Percentiles rank a stretch among this genome's conserved stretches.
These are phyloP conservation scores for Eucalyptus marginata DNA, from an alignment of 345 rosid genomes.

Conservation along the genomic window DNA sequence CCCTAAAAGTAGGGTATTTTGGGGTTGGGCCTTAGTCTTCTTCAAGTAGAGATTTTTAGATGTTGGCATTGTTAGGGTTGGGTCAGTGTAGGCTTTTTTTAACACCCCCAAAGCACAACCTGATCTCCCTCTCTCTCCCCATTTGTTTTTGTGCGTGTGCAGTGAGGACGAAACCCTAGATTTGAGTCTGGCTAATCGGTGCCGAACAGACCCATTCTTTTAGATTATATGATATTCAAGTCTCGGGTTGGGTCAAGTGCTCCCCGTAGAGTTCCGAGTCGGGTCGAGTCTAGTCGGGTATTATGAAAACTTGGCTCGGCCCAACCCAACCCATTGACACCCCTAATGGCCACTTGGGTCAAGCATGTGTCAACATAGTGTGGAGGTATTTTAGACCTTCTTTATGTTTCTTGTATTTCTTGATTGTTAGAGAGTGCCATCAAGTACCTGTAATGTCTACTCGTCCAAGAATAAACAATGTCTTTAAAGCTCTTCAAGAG, in stretches of 20 bases:
- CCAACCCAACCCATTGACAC: too few relatives aligned
- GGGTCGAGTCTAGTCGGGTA: rapidly evolving
- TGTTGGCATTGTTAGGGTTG: too few relatives aligned
- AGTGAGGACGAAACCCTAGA: too few relatives aligned
- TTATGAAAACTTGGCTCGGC: too few relatives aligned
- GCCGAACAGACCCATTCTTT: rapidly evolving
- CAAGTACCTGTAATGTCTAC: background rate
- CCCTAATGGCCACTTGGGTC: background rate
- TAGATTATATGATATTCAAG: too few relatives aligned
- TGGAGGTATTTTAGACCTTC: background rate
- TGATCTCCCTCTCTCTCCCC: rapidly evolving
- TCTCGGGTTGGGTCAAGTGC: rapidly evolving
- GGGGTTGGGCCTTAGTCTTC: too few relatives aligned
- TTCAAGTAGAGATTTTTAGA: too few relatives aligned
- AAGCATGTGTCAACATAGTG: background rate
- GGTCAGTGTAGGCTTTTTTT: too few relatives aligned
- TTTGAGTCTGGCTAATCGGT: rapidly evolving
- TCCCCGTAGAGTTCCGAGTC: rapidly evolving
- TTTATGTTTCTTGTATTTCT: background rate
- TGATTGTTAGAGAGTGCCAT: background rate
- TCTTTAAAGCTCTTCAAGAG: background rate
- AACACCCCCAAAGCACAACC: too few relatives aligned
- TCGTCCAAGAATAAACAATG: background rate
- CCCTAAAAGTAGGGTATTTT: too few relatives aligned
- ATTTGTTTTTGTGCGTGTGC: rapidly evolving